phyloP scores from a whole-genome alignment of 2,329 filamentous ascomycete genomes.

The Xylaria sp. region DNA sequence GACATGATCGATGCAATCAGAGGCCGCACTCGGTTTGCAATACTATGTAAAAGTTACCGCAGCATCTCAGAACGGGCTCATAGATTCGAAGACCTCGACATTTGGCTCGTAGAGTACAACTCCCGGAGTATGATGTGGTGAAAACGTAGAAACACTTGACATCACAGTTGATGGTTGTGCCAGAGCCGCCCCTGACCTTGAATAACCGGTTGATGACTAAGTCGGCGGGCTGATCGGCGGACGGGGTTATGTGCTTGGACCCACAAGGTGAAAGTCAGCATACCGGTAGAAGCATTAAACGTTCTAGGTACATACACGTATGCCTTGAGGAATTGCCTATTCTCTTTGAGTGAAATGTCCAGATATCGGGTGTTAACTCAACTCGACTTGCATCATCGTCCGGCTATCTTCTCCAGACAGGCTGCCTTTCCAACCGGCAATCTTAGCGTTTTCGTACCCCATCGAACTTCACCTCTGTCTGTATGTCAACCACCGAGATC shows the following conservation, averaged over 20 bases:
- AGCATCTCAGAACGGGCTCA: not conserved
- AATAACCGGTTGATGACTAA: constrained; percentile 3
- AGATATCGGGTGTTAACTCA: not conserved
- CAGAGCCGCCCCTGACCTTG: not conserved
- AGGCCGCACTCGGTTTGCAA: not conserved
- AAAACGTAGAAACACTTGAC: not conserved
- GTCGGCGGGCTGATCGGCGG: constrained; percentile 6
- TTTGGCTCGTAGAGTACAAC: not conserved
- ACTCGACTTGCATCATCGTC: constrained; percentile 23
- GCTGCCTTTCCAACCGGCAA: not conserved
- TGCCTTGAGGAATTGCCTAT: not conserved
- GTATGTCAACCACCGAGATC: not conserved
- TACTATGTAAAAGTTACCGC: not conserved
- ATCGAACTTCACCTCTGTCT: not conserved
- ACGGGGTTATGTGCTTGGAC: not conserved
- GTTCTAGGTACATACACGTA: not conserved
- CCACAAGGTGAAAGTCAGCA: not conserved
- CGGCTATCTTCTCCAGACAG: constrained; percentile 1
- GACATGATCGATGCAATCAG: constrained; percentile 39
- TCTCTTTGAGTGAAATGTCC: not conserved
- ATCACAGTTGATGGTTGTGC: not conserved
- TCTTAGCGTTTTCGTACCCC: constrained; percentile 3
- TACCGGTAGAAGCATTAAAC: not conserved
- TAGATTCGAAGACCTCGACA: not conserved
- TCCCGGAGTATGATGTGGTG: not conserved